Evolutionary conservation across 805 yeast genomes (phyloP).

Genomic region (Wickerhamomyces canadensis): DNA sequence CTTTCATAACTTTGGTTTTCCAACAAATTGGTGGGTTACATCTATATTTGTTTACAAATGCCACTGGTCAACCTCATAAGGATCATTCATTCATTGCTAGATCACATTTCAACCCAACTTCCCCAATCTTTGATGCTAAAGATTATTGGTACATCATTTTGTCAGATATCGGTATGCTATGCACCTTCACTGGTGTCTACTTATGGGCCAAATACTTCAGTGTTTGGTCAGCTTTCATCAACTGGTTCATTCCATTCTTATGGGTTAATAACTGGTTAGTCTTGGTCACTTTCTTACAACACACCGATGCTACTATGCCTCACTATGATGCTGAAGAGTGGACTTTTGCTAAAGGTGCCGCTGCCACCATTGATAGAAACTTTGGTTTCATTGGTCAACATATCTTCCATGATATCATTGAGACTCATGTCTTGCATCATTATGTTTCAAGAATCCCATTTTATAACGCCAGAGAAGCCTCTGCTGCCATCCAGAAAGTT

Average conservation of each 20-base stretch:
- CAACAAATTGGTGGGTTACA: conserved; percentile 57
- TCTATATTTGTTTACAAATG: conserved; percentile 44
- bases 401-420: conserved; percentile 84
- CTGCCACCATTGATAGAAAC: conserved; percentile 58
- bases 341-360: conserved; percentile 65
- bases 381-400: conserved; percentile 57
- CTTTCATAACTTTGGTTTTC: conserved; percentile 37
- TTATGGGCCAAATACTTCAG: conserved; percentile 47
- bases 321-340: conserved; percentile 52
- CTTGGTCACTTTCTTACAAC: conserved; percentile 57
- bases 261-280: conserved; percentile 65
- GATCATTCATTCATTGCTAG: conserved; percentile 37
- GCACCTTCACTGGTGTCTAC: conserved; percentile 41
- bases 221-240: conserved; percentile 42
- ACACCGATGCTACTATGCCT: conserved; percentile 54
- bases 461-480: conserved; percentile 78
- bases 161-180: conserved; percentile 50
- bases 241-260: conserved; percentile 55
- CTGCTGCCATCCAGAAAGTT: conserved; percentile 72
- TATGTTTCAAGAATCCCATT: conserved; percentile 81
- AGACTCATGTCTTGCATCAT: conserved; percentile 87
- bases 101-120: conserved; percentile 49
- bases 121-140: conserved; percentile 48
- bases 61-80: conserved; percentile 48
- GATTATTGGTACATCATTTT: conserved; percentile 51